Evolutionary conservation across 768 basidiomycete species (phyloP), one percentile per base, ranked within the genome.

Genomic region (Russula olivacea): DNA sequence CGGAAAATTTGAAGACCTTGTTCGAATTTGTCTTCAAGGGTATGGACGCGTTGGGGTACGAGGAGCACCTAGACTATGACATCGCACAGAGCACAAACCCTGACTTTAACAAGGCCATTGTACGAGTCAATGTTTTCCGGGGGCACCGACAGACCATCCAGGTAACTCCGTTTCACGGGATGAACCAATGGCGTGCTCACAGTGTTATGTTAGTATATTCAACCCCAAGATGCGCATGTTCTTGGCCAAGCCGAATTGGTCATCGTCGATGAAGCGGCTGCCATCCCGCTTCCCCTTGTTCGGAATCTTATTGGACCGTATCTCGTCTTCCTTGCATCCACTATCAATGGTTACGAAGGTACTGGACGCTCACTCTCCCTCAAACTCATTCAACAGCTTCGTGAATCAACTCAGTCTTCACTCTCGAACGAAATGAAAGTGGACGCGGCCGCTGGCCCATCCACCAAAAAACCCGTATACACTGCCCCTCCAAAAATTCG

Each of bases 1-100:
- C 97, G 2, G 96, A 98, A 75, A 99, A 99, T 74, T 77, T 99
- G 76, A 95, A 90, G 77, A 98, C 96, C 0, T 73, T 98, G n/a
- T 99, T 98, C 70, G 93, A 98, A 62, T 98, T 99, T 73, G 82
- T 98, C 30, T 97, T 97, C 81, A 96, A 97, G 72, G 97, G 96
- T 1, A 77, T 99, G 77, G 96, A 98, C 71, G 89, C 83, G 2
- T 76, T 98, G 40, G 94, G 93, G 1, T 99, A 95, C 71, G 94
- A 98, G 74, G 97, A 98, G 72, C 96, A 98, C 75, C 80, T 97
- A 55, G 96, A 98, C 70, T 99, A 98, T 68, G 97, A 98, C 70
- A 93, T 98, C 64, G 84, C 89, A 40, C 93, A 96, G 74, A 93
- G 91, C 65, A 93, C 90, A n/a, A 92, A 92, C 72, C 87, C 93